Percentiles rank a stretch among this genome's conserved stretches.
These are phyloP conservation scores for Flaveria floridana DNA, from an alignment of 140 eudicot genomes.

Conservation along the genomic window DNA sequence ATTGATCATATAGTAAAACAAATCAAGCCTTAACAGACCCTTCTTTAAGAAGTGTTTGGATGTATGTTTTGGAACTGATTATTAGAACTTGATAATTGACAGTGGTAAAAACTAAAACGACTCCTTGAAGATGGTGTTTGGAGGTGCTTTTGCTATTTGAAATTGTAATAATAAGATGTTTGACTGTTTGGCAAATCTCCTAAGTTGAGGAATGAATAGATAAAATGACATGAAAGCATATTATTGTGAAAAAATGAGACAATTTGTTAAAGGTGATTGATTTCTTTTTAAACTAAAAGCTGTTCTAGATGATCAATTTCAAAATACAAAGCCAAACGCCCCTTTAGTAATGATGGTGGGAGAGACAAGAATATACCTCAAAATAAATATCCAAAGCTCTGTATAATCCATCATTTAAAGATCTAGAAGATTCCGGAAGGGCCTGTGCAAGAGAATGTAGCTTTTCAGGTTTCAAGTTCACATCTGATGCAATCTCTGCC, in stretches of 20 bases:
- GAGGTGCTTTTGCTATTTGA: neutral
- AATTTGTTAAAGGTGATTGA: neutral
- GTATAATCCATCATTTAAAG: conserved; percentile 78
- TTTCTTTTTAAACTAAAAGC: too few species aligned
- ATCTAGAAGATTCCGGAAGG: conserved; percentile 72
- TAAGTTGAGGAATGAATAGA: neutral
- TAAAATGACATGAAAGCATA: neutral
- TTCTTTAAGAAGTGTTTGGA: too few species aligned
- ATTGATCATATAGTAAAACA: conserved; percentile 10
- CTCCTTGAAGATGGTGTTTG: neutral
- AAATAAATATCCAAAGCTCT: conserved; percentile 81
- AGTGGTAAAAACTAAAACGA: too few species aligned
- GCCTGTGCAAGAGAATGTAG: conserved; percentile 58
- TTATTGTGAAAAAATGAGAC: neutral
- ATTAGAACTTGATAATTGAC: neutral
- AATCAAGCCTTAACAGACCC: neutral
- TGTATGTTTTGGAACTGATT: neutral
- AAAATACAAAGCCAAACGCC: neutral
- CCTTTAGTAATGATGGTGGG: neutral
- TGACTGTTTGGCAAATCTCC: neutral
- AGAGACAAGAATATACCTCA: conserved; percentile 47
- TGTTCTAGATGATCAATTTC: neutral
- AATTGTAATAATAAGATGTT: neutral
- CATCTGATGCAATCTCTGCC: conserved; percentile 88
- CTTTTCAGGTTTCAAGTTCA: conserved; percentile 72